Conservation (phyloP, 352 stramenopile genomes). For the Phytophthora ohioensis region DNA sequence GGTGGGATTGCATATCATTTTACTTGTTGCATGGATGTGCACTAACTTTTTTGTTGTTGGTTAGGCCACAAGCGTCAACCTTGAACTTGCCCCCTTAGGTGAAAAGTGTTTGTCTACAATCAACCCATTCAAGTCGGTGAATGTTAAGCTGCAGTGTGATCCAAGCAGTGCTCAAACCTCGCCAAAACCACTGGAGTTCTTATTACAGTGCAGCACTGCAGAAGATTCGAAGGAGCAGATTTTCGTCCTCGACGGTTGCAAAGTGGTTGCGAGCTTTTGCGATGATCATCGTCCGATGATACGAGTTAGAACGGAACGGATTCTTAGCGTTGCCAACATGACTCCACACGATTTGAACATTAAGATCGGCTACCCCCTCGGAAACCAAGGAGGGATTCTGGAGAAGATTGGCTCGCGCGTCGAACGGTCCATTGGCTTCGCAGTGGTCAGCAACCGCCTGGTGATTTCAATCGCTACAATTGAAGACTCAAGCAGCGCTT, state of each 20-base stretch:
- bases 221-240: slow-evolving; percentile 40
- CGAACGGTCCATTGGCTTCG: slow-evolving; percentile 39
- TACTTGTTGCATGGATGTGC: neutral
- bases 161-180: neutral
- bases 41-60: slow-evolving; percentile 24
- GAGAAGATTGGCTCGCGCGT: slow-evolving; percentile 30
- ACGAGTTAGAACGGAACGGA: slow-evolving; percentile 43
- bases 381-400: slow-evolving; percentile 14
- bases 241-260: slow-evolving; percentile 45
- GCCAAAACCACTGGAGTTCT: slow-evolving; percentile 18
- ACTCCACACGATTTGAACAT: slow-evolving; percentile 34
- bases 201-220: slow-evolving; percentile 24
- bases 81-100: slow-evolving; percentile 33
- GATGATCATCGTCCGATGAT: slow-evolving; percentile 37
- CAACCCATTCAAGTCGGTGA: slow-evolving; percentile 48
- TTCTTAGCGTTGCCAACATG: slow-evolving; percentile 47
- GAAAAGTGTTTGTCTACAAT: slow-evolving; percentile 43
- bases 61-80: slow-evolving; percentile 21
- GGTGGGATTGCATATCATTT: slow-evolving; percentile 26
- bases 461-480: slow-evolving; percentile 37
- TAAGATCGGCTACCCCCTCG: slow-evolving; percentile 24
- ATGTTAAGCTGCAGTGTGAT: slow-evolving; percentile 32
- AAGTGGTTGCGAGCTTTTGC: slow-evolving; percentile 32
- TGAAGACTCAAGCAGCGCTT: slow-evolving; percentile 7
- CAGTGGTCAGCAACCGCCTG: slow-evolving; percentile 29